Evolutionary conservation across 768 basidiomycete species (phyloP), one percentile per base, ranked within the genome.

Genomic region (Calocybe gangraenosa): DNA sequence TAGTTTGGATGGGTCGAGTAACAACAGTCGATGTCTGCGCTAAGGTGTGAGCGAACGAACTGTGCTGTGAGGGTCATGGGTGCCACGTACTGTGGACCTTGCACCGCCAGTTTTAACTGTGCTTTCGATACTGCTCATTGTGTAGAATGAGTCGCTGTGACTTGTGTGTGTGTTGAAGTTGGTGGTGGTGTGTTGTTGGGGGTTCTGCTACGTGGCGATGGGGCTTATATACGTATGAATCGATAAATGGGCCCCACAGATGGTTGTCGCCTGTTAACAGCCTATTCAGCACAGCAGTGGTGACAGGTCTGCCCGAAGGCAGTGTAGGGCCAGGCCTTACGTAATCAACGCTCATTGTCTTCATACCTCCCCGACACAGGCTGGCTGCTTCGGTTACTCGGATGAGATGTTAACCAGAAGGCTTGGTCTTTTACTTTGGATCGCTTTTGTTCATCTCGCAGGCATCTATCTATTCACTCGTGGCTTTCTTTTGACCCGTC

Each of bases 381-480:
- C 11, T 28, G 11, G 25, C 11, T 28, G 11, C 11, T 28, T 11
- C 11, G 5, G 25, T 28, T 28, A 5, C 42, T 35, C 34, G 7
- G 13, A 47, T 55, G 51, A 52, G 34, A 53, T 53, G 54, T 40
- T 58, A 36, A 60, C 62, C 14, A 65, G 59, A 40, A 58, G 61
- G 21, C 40, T 65, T 20, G 51, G 47, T 17, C 55, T 79, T 23
- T 59, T 86, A 11, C 46, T 78, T 42, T 84, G 81, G 76, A 65
- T 92, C 18, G 70, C 74, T 46, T 64, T 81, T 37, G 61, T 88
- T 20, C 93, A 97, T 54, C 55, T 83, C 36, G 72, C 81, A 20
- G 92, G 87, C 11, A 81, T 98, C 20, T 90, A 87, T 62, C 79
- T 95, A 43, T 98, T 96, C 66, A 90, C 88, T 0, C 76, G 83